These are phyloP conservation scores for Ophiocordyceps camponoti-floridani DNA, from an alignment of 2,329 filamentous ascomycete species.

Conservation along the genomic window DNA sequence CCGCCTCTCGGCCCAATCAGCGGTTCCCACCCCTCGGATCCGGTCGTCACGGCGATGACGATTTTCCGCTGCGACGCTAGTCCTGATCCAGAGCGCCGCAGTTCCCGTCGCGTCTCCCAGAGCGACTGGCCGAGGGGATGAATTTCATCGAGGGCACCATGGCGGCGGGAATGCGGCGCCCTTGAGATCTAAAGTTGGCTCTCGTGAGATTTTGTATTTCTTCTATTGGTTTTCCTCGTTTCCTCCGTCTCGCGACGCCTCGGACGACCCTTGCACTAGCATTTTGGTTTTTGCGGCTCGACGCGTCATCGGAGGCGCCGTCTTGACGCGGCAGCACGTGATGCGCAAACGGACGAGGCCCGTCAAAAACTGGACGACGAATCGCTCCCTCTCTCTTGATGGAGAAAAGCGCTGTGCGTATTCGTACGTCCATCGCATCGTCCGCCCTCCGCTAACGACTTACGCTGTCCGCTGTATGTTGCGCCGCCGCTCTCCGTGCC, in stretches of 20 bases:
- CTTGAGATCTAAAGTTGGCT: background rate
- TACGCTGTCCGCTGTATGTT: background rate
- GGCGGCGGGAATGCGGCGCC: background rate
- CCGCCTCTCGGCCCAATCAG: conserved; percentile 7
- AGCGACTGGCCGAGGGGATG: background rate
- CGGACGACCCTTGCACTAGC: background rate
- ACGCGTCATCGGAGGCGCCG: background rate
- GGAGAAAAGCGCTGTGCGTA: too few species aligned
- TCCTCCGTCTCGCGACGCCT: background rate
- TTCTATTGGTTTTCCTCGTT: background rate
- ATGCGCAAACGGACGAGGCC: background rate
- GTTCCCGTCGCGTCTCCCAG: conserved; percentile 6
- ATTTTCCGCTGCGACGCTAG: conserved; percentile 7
- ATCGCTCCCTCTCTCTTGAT: too few species aligned
- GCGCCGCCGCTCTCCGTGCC: background rate
- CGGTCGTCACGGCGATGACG: conserved; percentile 18
- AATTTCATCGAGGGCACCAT: background rate
- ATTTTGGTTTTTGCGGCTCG: background rate
- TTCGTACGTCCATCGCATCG: too few species aligned
- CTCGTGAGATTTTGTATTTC: background rate
- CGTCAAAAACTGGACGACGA: background rate
- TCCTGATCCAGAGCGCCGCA: background rate
- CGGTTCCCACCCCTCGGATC: conserved; percentile 4
- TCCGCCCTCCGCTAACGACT: too few species aligned
- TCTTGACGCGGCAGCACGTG: conserved; percentile 1